Conservation (phyloP, 495 filamentous ascomycete species). For the Xylaria venustula region DNA sequence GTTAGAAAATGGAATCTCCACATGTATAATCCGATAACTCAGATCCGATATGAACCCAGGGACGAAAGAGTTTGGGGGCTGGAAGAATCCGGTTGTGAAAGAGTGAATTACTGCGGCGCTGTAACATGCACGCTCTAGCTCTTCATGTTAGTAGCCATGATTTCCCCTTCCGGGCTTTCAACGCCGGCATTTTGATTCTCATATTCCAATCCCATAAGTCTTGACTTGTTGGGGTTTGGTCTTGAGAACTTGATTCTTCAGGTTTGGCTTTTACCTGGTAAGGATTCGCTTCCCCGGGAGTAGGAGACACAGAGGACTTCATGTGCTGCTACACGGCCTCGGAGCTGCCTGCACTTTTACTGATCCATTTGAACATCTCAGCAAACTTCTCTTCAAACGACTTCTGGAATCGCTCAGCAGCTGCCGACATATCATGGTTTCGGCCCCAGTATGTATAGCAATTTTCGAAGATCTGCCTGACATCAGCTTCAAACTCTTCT, state of each 20-base stretch:
- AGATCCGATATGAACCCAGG: neutral
- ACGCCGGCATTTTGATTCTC: no score
- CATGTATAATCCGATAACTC: neutral
- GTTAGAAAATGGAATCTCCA: neutral
- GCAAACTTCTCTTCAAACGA: slow-evolving; percentile 50
- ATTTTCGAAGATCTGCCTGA: slow-evolving; percentile 50
- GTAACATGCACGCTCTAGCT: neutral
- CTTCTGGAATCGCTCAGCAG: slow-evolving; percentile 47
- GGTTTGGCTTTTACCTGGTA: no score
- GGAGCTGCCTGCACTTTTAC: slow-evolving; percentile 41
- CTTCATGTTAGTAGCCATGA: neutral
- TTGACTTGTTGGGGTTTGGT: no score
- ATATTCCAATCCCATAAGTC: no score
- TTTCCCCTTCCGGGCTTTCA: no score
- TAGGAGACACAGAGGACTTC: no score
- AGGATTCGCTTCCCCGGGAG: no score
- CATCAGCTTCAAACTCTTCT: slow-evolving; percentile 43
- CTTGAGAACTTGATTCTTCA: no score
- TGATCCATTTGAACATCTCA: slow-evolving; percentile 50
- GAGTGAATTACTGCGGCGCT: no score
- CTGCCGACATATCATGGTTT: slow-evolving; percentile 42
- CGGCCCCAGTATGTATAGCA: slow-evolving; percentile 48
- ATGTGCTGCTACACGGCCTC: slow-evolving; percentile 2
- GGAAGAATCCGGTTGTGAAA: no score
- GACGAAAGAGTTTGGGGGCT: no score